A percentile compares a stretch with the other conserved stretches of the same genome.
These are phyloP conservation scores for Termitomyces sp. DNA, from an alignment of 768 basidiomycete species.

Conservation along the genomic window DNA sequence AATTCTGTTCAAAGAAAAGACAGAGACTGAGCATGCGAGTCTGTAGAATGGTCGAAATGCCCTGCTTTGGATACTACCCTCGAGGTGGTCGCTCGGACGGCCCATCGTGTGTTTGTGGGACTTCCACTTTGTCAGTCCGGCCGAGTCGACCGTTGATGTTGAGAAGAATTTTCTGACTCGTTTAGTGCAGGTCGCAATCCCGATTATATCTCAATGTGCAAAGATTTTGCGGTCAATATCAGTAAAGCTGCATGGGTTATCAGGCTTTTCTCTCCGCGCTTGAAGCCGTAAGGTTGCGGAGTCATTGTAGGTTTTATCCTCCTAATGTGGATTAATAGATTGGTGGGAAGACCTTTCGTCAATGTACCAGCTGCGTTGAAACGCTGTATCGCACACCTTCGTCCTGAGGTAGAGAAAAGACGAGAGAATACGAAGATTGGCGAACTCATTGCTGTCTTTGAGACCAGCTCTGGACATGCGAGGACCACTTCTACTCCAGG, in stretches of 20 bases:
- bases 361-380: neutral
- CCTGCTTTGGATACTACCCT: slow-evolving; percentile 9
- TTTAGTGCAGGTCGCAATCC: slow-evolving; percentile 16
- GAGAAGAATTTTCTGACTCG: neutral
- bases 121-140: slow-evolving; percentile 17
- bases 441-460: slow-evolving; percentile 73
- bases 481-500: slow-evolving; percentile 50
- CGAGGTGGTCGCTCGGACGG: slow-evolving; percentile 18
- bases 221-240: slow-evolving; percentile 13
- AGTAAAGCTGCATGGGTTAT: slow-evolving; percentile 16
- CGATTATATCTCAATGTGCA: slow-evolving; percentile 13
- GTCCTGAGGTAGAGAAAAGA: slow-evolving; percentile 22
- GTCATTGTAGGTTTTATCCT: neutral
- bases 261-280: slow-evolving; percentile 18
- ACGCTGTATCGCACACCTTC: slow-evolving; percentile 12
- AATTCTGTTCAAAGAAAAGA: neutral
- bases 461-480: slow-evolving; percentile 41
- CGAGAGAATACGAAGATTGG: slow-evolving; percentile 24
- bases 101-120: slow-evolving; percentile 21
- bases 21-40: neutral
- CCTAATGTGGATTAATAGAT: neutral
- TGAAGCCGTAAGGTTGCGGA: slow-evolving; percentile 18
- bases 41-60: slow-evolving; percentile 2
- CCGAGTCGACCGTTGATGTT: neutral
- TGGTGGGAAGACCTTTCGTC: slow-evolving; percentile 3